phyloP scores from a whole-genome alignment of 768 basidiomycete genomes.

The Boletus huronensis region DNA sequence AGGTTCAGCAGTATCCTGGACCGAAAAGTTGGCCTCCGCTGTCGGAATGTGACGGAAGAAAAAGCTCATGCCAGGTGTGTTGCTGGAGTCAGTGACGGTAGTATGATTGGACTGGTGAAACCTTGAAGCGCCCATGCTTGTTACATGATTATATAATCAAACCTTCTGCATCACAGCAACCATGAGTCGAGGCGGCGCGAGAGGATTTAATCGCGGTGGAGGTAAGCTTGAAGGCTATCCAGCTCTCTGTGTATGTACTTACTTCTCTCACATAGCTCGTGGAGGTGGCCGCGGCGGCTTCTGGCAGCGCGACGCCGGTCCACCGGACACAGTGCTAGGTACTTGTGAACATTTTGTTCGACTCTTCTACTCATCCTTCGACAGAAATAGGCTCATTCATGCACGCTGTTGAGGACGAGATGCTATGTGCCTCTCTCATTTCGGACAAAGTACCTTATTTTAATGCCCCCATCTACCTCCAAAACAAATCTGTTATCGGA shows the following conservation, averaged over 20 bases:
- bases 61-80: slow-evolving; percentile 33
- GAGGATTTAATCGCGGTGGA: slow-evolving; percentile 57
- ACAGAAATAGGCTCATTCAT: slow-evolving; percentile 89
- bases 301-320: slow-evolving; percentile 68
- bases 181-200: slow-evolving; percentile 52
- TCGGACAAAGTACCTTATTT: slow-evolving; percentile 96
- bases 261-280: slow-evolving; percentile 38
- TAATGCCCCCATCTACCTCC: slow-evolving; percentile 96
- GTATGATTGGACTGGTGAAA: background rate
- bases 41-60: slow-evolving; percentile 31
- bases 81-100: background rate
- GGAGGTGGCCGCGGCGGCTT: slow-evolving; percentile 71
- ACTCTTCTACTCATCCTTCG: slow-evolving; percentile 6
- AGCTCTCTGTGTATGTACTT: background rate
- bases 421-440: slow-evolving; percentile 87
- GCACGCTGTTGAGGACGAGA: slow-evolving; percentile 97
- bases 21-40: slow-evolving; percentile 27
- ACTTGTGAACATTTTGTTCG: background rate
- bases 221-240: slow-evolving; percentile 27
- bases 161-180: background rate
- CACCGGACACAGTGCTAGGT: slow-evolving; percentile 80
- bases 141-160: slow-evolving; percentile 24
- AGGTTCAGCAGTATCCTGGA: slow-evolving; percentile 9
- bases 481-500: slow-evolving; percentile 93
- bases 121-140: too few relatives aligned